Conservation (phyloP, 495 filamentous ascomycete genomes). For the Neurospora sp. region DNA sequence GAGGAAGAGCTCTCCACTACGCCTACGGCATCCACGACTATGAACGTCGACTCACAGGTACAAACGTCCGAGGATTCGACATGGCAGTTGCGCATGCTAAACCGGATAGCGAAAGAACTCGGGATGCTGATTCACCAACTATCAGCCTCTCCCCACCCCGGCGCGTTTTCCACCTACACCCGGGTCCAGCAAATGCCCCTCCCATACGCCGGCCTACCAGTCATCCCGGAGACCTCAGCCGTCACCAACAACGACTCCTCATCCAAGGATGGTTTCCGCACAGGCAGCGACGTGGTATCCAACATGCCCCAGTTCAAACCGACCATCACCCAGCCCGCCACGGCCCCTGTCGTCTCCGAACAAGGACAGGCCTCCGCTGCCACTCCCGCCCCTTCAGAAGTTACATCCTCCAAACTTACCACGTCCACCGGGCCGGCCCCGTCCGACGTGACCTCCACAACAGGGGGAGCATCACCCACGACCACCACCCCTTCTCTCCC, state of each 20-base stretch:
- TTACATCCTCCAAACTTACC: neutral
- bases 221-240: slow-evolving; percentile 38
- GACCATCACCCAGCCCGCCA: slow-evolving; percentile 31
- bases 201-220: slow-evolving; percentile 45
- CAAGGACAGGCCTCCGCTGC: neutral
- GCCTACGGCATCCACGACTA: slow-evolving; percentile 21
- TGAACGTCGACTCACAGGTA: slow-evolving; percentile 21
- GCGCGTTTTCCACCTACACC: slow-evolving; percentile 71
- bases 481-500: slow-evolving; percentile 2
- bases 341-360: neutral
- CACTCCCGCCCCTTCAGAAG: neutral
- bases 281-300: slow-evolving; percentile 8
- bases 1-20: slow-evolving; percentile 40
- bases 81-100: slow-evolving; percentile 71
- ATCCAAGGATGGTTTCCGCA: neutral
- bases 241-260: slow-evolving; percentile 15
- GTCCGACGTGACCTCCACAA: neutral
- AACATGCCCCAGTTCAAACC: slow-evolving; percentile 38
- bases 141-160: slow-evolving; percentile 54
- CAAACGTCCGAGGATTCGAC: slow-evolving; percentile 30
- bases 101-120: slow-evolving; percentile 78
- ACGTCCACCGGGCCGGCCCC: neutral
- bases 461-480: neutral
- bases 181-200: slow-evolving; percentile 40
- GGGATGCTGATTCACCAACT: slow-evolving; percentile 75